These are phyloP conservation scores for Syzygium aromaticum DNA, from an alignment of 345 rosid genomes.

Conservation along the genomic window DNA sequence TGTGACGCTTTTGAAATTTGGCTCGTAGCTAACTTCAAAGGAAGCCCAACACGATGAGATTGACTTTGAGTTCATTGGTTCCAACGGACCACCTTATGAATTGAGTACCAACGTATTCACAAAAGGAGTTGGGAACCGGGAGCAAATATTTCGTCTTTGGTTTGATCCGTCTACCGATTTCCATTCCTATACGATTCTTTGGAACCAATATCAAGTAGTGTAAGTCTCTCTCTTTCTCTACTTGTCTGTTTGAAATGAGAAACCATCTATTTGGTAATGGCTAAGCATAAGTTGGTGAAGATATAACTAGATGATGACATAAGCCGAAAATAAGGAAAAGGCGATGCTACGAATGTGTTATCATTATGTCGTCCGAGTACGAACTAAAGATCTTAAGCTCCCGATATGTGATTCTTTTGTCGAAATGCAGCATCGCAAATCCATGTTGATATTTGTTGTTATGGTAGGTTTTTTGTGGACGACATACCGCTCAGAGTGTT, in stretches of 20 bases:
- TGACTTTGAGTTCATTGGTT: constrained; percentile 14
- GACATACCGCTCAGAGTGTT: constrained; percentile 21
- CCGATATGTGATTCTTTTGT: too few species aligned
- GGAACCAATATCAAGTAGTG: constrained; percentile 6
- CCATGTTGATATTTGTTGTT: too few species aligned
- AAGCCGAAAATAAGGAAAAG: background rate
- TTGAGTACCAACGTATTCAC: constrained; percentile 3
- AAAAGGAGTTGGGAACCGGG: constrained; percentile 1
- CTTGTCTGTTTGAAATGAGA: background rate
- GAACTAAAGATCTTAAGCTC: too few species aligned
- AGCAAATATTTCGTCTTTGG: constrained; percentile 10
- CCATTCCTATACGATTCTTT: constrained; percentile 10
- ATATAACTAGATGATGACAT: background rate
- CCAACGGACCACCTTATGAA: background rate
- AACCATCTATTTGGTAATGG: background rate
- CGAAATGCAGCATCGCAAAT: too few species aligned
- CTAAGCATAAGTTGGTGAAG: background rate
- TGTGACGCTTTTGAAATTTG: background rate
- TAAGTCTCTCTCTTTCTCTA: background rate
- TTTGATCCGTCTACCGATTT: constrained; percentile 10
- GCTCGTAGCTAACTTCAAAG: background rate
- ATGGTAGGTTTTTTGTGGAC: constrained; percentile 23
- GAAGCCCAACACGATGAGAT: background rate
- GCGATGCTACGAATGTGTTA: background rate
- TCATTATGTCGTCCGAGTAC: too few species aligned